Evolutionary conservation across 2,329 filamentous ascomycete genomes (phyloP).

Genomic region (Metarhizium humberi): DNA sequence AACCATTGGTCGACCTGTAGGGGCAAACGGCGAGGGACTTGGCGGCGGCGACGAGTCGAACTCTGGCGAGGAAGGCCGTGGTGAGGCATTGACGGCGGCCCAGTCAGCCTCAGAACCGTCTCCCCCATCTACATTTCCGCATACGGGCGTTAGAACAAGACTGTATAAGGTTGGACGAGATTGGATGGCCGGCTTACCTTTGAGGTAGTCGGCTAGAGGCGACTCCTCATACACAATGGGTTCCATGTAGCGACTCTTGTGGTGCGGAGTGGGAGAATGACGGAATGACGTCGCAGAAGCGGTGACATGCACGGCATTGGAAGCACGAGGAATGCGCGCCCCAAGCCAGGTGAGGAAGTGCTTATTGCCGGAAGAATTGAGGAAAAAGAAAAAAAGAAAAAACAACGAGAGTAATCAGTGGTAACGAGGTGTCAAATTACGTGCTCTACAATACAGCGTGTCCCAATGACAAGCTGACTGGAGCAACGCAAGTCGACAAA

Average conservation of each 20-base stretch:
- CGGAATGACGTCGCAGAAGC: slow-evolving; percentile 15
- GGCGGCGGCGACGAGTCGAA: slow-evolving; percentile 33
- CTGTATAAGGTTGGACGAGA: not conserved
- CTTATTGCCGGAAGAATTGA: not conserved
- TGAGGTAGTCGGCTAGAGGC: slow-evolving; percentile 80
- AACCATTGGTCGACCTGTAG: slow-evolving; percentile 44
- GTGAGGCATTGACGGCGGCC: slow-evolving; percentile 30
- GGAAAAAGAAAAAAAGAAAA: not conserved
- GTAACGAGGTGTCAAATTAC: not conserved
- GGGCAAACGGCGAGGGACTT: slow-evolving; percentile 44
- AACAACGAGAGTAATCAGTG: not conserved
- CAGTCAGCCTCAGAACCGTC: slow-evolving; percentile 35
- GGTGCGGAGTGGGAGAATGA: not conserved
- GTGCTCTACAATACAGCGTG: too few relatives aligned
- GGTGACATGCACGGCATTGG: slow-evolving; percentile 21
- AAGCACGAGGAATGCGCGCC: slow-evolving; percentile 7
- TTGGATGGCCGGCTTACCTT: slow-evolving; percentile 48
- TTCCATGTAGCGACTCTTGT: slow-evolving; percentile 50
- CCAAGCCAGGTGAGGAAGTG: not conserved
- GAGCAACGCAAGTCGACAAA: not conserved
- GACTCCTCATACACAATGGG: slow-evolving; percentile 78
- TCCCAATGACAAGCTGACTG: too few relatives aligned
- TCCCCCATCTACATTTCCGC: slow-evolving; percentile 33
- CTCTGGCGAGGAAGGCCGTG: slow-evolving; percentile 18
- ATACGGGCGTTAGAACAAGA: slow-evolving; percentile 5